These are phyloP conservation scores for Litsea cubeba DNA, from an alignment of 164 flowering plant genomes.

Conservation along the genomic window DNA sequence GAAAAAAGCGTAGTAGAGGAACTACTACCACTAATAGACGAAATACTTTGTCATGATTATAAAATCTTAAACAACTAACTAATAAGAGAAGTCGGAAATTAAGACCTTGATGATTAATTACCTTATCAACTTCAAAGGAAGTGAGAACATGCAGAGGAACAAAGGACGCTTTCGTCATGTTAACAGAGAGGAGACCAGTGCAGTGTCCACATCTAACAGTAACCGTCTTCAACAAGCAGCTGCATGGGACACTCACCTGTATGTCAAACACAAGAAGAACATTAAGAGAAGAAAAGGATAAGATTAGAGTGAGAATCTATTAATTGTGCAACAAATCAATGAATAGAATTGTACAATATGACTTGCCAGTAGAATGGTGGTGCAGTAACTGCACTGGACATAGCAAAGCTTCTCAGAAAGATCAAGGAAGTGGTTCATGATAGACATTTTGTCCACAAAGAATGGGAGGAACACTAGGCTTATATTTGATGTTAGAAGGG, in stretches of 20 bases:
- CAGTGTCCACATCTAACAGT: conserved; percentile 91
- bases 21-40: neutral
- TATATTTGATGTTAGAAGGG: neutral
- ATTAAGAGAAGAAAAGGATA: neutral
- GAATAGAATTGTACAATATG: neutral
- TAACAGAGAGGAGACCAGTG: conserved; percentile 67
- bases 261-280: conserved; percentile 1
- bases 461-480: neutral
- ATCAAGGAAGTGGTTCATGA: conserved; percentile 52
- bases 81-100: neutral
- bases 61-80: neutral
- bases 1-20: neutral
- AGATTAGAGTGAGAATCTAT: neutral
- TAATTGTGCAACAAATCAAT: neutral
- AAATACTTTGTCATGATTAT: neutral
- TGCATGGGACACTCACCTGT: conserved; percentile 83
- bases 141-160: conserved; percentile 61
- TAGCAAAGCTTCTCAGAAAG: conserved; percentile 76
- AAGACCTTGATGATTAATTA: neutral
- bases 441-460: conserved; percentile 36
- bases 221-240: conserved; percentile 65
- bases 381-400: conserved; percentile 83
- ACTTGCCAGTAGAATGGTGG: conserved; percentile 67
- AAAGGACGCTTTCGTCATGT: conserved; percentile 72
- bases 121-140: conserved; percentile 38